phyloP scores from a whole-genome alignment of 23 red algal genomes.

The Gracilaria caudata region DNA sequence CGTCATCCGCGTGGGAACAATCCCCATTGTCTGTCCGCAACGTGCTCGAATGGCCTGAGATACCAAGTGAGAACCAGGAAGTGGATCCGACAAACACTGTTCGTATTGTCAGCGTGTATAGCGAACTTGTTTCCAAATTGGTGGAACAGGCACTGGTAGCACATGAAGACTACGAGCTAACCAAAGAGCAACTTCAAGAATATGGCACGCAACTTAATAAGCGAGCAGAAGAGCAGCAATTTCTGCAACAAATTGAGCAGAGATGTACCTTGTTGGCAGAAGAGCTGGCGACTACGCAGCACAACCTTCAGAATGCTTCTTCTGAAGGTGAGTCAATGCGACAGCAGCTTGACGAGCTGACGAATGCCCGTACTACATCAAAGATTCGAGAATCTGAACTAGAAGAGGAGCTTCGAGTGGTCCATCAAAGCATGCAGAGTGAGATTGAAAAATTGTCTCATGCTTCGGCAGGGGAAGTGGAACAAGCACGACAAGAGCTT shows the following conservation, averaged over 20 bases:
- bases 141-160: neutral
- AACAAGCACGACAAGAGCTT: constrained; percentile 18
- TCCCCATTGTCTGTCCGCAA: neutral
- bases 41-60: neutral
- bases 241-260: neutral
- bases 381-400: constrained; percentile 31
- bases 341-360: constrained; percentile 13
- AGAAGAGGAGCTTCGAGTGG: constrained; percentile 11
- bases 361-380: neutral
- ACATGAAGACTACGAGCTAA: constrained; percentile 6
- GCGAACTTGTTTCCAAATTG: neutral
- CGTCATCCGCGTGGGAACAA: neutral
- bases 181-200: constrained; percentile 14
- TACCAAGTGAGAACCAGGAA: neutral
- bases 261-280: constrained; percentile 22
- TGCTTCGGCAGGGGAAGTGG: constrained; percentile 12
- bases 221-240: neutral
- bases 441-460: constrained; percentile 29
- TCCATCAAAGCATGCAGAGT: neutral
- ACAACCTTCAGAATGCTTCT: neutral
- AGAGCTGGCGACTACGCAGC: neutral
- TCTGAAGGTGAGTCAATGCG: constrained; percentile 15
- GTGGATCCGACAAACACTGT: neutral
- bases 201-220: neutral
- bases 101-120: neutral